phyloP scores from a whole-genome alignment of 139 green algal species.

The Zygnema cylindricum region DNA sequence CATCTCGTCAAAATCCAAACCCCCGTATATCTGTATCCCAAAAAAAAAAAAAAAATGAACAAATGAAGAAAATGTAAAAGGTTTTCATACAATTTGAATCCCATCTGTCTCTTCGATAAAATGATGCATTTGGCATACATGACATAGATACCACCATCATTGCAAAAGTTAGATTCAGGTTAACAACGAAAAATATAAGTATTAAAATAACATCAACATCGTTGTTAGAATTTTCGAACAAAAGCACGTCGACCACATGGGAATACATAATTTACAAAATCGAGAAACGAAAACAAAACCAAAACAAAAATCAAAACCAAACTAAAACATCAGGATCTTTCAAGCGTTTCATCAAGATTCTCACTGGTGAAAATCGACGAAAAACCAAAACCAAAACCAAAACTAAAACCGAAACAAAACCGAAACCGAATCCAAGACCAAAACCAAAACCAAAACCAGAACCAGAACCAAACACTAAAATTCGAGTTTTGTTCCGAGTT shows the following conservation, averaged over 20 bases:
- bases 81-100: background rate
- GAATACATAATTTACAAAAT: too few relatives aligned
- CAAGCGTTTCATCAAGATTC: too few relatives aligned
- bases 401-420: background rate
- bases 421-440: background rate
- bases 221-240: too few relatives aligned
- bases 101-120: background rate
- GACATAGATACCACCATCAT: background rate
- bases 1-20: constrained; percentile 46
- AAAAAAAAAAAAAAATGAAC: background rate
- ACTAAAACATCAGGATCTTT: too few relatives aligned
- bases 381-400: background rate
- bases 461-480: too few relatives aligned
- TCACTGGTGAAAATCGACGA: background rate
- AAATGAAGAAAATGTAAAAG: background rate
- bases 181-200: background rate
- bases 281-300: too few relatives aligned
- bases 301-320: too few relatives aligned
- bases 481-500: too few relatives aligned
- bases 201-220: background rate
- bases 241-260: too few relatives aligned
- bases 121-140: background rate
- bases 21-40: constrained; percentile 36
- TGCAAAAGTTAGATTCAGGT: background rate
- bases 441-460: background rate